A percentile compares a stretch with the other conserved stretches of the same genome.
Conservation (phyloP, 2,329 filamentous ascomycete species). For the Sporothrix schenckii region DNA sequence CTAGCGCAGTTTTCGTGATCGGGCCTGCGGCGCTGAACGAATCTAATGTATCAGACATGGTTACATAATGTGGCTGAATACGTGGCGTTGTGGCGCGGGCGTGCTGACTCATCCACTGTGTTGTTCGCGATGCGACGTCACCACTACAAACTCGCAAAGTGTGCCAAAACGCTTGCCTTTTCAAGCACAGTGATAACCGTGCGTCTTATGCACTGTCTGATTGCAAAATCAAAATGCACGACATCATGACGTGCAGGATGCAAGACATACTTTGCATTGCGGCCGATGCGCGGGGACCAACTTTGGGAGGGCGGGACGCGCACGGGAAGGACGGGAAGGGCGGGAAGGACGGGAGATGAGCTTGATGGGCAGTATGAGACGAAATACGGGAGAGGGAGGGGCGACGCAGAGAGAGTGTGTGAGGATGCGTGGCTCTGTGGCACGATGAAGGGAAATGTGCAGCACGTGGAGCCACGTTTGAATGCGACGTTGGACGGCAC, state of each 20-base stretch:
- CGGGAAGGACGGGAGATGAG: not conserved
- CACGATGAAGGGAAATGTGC: not conserved
- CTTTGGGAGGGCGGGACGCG: not conserved
- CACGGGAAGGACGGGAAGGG: not conserved
- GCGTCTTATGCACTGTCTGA: not conserved
- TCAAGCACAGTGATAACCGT: not conserved
- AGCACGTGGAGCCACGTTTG: not conserved
- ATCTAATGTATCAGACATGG: too few relatives aligned
- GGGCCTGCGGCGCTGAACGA: too few relatives aligned
- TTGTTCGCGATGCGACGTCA: not conserved
- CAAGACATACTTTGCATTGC: not conserved
- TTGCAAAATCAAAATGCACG: not conserved
- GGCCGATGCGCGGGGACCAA: not conserved
- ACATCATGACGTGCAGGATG: slow-evolving; percentile 22
- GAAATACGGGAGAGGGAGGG: not conserved
- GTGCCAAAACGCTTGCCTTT: slow-evolving; percentile 1
- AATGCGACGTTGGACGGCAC: slow-evolving; percentile 19
- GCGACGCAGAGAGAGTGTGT: too few relatives aligned
- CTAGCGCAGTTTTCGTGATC: not conserved
- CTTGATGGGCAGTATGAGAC: not conserved
- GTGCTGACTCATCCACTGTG: not conserved
- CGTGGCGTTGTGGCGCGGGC: not conserved
- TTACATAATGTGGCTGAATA: not conserved
- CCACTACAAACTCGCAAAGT: not conserved
- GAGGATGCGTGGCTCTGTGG: too few relatives aligned